phyloP scores from a whole-genome alignment of 1,139 yeast species.

The Debaryomyces psychrophilus region DNA sequence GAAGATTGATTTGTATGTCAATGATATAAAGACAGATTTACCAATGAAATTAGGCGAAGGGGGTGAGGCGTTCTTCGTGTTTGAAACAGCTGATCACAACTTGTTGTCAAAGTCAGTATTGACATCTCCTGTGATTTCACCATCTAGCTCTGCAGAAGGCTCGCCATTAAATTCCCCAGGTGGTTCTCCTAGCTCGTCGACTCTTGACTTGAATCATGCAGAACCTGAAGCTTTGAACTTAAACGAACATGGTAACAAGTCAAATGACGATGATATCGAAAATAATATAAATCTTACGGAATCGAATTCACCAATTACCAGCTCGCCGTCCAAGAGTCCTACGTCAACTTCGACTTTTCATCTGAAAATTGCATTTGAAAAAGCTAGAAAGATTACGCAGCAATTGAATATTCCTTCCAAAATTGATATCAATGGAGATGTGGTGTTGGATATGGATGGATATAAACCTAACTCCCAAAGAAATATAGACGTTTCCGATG shows the following conservation, averaged over 20 bases:
- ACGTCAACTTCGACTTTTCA: slow-evolving; percentile 27
- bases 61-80: slow-evolving; percentile 97
- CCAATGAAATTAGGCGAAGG: slow-evolving; percentile 98
- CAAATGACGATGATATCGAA: slow-evolving; percentile 29
- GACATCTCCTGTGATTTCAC: slow-evolving; percentile 92
- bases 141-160: slow-evolving; percentile 66
- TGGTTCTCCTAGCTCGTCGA: slow-evolving; percentile 16
- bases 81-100: slow-evolving; percentile 70
- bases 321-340: slow-evolving; percentile 20
- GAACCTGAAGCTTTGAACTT: slow-evolving; percentile 41
- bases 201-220: slow-evolving; percentile 18
- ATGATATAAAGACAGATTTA: slow-evolving; percentile 76
- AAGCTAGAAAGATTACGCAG: slow-evolving; percentile 69
- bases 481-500: slow-evolving; percentile 70
- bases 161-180: slow-evolving; percentile 46
- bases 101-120: slow-evolving; percentile 73
- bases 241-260: slow-evolving; percentile 20
- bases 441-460: slow-evolving; percentile 93
- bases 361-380: slow-evolving; percentile 55
- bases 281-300: slow-evolving; percentile 29
- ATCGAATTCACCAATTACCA: slow-evolving; percentile 22
- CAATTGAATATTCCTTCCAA: slow-evolving; percentile 86
- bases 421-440: slow-evolving; percentile 86
- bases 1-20: slow-evolving; percentile 85
- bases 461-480: slow-evolving; percentile 82